A percentile compares a stretch with the other conserved stretches of the same genome.
Conservation (phyloP, 305 asterid genomes). For the Fraxinus sp. region DNA sequence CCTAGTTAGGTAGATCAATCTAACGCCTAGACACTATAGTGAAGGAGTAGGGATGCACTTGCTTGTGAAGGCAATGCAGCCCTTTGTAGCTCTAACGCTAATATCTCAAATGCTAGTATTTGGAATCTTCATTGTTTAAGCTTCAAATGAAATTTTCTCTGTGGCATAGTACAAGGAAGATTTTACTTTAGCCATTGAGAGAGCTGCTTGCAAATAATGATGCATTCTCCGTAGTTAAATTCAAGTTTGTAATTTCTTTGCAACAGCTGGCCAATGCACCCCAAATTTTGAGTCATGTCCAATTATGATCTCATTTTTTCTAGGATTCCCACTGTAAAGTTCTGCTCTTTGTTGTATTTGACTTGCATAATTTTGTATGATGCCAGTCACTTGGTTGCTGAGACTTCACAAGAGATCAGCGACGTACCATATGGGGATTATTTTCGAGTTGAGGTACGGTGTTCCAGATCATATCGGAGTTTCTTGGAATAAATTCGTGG, state of each 20-base stretch:
- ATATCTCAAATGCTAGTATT: neutral
- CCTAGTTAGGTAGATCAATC: neutral
- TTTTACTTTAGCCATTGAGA: neutral
- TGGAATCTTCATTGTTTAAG: neutral
- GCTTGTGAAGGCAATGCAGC: neutral
- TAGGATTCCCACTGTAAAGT: neutral
- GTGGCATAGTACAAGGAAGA: neutral
- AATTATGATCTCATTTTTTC: neutral
- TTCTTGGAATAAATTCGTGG: constrained; percentile 17
- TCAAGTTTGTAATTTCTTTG: neutral
- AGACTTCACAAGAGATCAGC: constrained; percentile 73
- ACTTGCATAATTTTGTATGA: constrained; percentile 25
- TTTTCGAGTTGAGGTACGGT: constrained; percentile 86
- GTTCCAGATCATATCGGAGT: constrained; percentile 4
- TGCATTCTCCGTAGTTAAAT: neutral
- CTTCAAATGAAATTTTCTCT: neutral
- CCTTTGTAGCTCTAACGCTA: neutral
- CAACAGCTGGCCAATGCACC: neutral
- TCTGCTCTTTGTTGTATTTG: neutral
- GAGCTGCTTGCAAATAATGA: neutral
- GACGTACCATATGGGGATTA: constrained; percentile 95
- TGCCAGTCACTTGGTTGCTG: constrained; percentile 74
- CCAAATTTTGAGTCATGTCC: neutral
- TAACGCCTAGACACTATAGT: neutral
- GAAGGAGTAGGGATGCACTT: neutral